Conservation (phyloP, 1,284 basidiomycete species). For the Paramarasmius palmivorus region DNA sequence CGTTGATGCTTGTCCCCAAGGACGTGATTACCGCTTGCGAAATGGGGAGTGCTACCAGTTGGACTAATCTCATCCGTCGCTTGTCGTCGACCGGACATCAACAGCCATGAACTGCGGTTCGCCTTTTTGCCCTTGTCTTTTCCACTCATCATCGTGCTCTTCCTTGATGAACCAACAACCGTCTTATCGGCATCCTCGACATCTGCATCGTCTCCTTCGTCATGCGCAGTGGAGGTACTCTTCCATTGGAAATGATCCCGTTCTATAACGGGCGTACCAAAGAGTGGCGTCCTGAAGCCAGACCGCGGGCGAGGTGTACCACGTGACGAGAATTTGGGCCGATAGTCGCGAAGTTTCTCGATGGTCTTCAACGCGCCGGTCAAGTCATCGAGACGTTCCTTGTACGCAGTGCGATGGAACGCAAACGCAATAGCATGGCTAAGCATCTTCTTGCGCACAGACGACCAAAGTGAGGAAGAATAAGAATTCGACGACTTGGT, state of each 20-base stretch:
- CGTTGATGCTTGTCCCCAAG: too few species aligned
- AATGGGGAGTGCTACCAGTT: not conserved
- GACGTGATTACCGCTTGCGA: not conserved
- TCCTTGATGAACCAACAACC: slow-evolving; percentile 15
- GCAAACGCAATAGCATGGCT: slow-evolving; percentile 69
- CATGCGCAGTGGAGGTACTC: slow-evolving; percentile 15
- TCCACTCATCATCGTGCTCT: slow-evolving; percentile 14
- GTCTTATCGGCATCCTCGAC: slow-evolving; percentile 24
- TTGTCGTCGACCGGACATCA: not conserved
- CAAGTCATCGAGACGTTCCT: slow-evolving; percentile 67
- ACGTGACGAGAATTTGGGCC: slow-evolving; percentile 48
- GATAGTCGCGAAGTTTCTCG: slow-evolving; percentile 70
- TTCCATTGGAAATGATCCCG: slow-evolving; percentile 31
- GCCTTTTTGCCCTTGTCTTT: slow-evolving; percentile 20
- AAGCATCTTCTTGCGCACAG: slow-evolving; percentile 61
- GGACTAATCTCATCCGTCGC: not conserved
- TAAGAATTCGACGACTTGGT: slow-evolving; percentile 62
- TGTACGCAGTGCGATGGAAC: slow-evolving; percentile 78
- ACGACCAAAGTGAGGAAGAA: slow-evolving; percentile 69
- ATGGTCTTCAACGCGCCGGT: slow-evolving; percentile 58
- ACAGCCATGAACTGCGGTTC: slow-evolving; percentile 23
- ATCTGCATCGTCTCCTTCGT: slow-evolving; percentile 29
- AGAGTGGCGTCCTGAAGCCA: slow-evolving; percentile 42
- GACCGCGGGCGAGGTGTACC: slow-evolving; percentile 26
- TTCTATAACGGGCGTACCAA: slow-evolving; percentile 32